phyloP scores from a whole-genome alignment of 257 asterid genomes.

The Schizonepeta tenuifolia region DNA sequence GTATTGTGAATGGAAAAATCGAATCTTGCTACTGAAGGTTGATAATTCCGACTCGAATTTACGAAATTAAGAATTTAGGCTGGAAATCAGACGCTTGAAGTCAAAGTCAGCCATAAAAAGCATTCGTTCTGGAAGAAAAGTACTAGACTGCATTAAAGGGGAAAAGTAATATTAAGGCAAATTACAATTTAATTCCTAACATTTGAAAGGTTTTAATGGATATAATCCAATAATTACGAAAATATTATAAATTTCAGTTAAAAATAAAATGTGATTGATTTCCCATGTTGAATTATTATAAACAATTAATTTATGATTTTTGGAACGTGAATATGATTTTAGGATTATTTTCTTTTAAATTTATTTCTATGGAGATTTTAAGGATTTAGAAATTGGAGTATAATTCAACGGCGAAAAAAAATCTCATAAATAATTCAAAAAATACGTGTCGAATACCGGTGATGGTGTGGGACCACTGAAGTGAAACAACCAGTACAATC shows the following conservation, averaged over 20 bases:
- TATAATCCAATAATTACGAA: no score
- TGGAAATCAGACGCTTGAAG: background rate
- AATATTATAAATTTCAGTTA: no score
- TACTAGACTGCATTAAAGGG: no score
- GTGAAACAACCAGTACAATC: slow-evolving; percentile 8
- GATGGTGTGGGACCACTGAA: slow-evolving; percentile 17
- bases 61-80: background rate
- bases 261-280: no score
- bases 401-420: slow-evolving; percentile 4
- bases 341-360: no score
- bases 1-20: background rate
- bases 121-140: background rate
- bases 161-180: background rate
- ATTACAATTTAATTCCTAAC: background rate
- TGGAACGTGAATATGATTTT: no score
- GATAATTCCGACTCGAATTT: background rate
- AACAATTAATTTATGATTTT: no score
- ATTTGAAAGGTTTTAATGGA: background rate
- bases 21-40: background rate
- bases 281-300: no score
- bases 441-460: slow-evolving; percentile 11
- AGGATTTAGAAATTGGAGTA: no score
- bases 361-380: no score
- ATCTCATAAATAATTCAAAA: background rate
- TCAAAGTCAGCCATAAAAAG: background rate